phyloP scores from a whole-genome alignment of 2,329 filamentous ascomycete genomes.

The Endothia cerciana region DNA sequence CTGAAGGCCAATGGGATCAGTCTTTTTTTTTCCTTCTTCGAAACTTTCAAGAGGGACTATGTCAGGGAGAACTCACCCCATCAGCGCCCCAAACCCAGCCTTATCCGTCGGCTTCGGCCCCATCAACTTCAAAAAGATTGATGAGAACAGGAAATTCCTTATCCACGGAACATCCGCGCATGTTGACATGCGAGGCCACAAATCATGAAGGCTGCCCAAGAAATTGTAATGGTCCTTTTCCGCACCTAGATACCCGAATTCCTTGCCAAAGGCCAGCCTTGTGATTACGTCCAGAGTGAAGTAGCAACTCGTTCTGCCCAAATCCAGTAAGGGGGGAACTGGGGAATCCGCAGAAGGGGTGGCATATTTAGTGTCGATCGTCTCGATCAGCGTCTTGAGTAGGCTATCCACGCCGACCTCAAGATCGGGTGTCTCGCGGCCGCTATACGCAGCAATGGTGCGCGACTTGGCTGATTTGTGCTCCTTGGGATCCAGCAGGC shows the following conservation, averaged over 20 bases:
- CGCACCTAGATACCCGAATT: slow-evolving; percentile 45
- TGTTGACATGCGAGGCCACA: slow-evolving; percentile 43
- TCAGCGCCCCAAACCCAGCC: slow-evolving; percentile 12
- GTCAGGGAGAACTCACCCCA: slow-evolving; percentile 39
- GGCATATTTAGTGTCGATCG: slow-evolving; percentile 1
- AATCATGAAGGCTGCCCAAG: slow-evolving; percentile 42
- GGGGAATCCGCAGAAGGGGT: neutral
- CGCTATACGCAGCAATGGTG: slow-evolving; percentile 12
- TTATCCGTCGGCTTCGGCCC: slow-evolving; percentile 14
- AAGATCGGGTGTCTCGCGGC: slow-evolving; percentile 15
- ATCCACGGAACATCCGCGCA: slow-evolving; percentile 48
- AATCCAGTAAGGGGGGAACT: slow-evolving; percentile 43
- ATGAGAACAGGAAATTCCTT: slow-evolving; percentile 44
- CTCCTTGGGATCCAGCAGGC: slow-evolving; percentile 23
- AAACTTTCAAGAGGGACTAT: slow-evolving; percentile 36
- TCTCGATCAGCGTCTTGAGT: slow-evolving; percentile 5
- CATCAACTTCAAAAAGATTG: slow-evolving; percentile 32
- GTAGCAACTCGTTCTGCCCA: slow-evolving; percentile 47
- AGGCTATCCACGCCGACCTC: slow-evolving; percentile 22
- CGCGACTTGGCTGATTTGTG: slow-evolving; percentile 36
- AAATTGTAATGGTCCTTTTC: slow-evolving; percentile 48
- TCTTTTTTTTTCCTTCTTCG: slow-evolving; percentile 43
- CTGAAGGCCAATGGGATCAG: slow-evolving; percentile 40
- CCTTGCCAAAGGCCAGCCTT: slow-evolving; percentile 47
- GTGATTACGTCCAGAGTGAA: slow-evolving; percentile 55